These are phyloP conservation scores for Veloporphyrellus conicus DNA, from an alignment of 1,284 basidiomycete genomes.

Conservation along the genomic window DNA sequence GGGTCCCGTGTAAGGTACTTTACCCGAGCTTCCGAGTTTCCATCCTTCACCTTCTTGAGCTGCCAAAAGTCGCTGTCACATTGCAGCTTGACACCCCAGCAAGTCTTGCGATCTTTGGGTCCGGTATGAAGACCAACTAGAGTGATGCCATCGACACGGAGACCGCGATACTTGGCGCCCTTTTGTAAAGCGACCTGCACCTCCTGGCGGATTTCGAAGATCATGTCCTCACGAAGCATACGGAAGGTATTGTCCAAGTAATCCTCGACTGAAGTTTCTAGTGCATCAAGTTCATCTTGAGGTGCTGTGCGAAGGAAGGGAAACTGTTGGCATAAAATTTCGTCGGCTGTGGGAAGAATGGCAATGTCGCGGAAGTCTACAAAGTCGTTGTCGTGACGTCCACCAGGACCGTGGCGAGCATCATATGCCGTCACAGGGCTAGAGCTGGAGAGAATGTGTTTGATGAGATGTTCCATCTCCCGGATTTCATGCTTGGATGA, in stretches of 20 bases:
- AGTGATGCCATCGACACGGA: constrained; percentile 38
- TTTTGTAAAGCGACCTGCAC: constrained; percentile 39
- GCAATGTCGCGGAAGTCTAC: constrained; percentile 51
- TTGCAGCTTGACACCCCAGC: constrained; percentile 44
- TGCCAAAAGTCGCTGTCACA: constrained; percentile 41
- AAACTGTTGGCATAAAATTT: constrained; percentile 33
- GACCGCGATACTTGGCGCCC: constrained; percentile 42
- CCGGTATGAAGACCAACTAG: constrained; percentile 39
- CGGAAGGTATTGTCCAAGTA: constrained; percentile 65
- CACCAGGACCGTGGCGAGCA: constrained; percentile 42
- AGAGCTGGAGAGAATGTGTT: constrained; percentile 36
- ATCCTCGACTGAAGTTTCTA: constrained; percentile 35
- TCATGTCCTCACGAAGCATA: constrained; percentile 61
- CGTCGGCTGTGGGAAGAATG: constrained; percentile 58
- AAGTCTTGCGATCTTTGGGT: constrained; percentile 30
- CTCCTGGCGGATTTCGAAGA: constrained; percentile 59
- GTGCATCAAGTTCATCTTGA: constrained; percentile 39
- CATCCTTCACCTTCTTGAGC: constrained; percentile 30
- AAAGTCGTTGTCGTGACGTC: constrained; percentile 65
- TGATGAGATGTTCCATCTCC: constrained; percentile 40
- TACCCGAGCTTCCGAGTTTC: constrained; percentile 28
- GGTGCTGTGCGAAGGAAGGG: constrained; percentile 45
- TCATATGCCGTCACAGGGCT: constrained; percentile 3
- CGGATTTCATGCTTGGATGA: constrained; percentile 37
- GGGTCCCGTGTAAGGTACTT: constrained; percentile 39